Percentiles rank a stretch among this genome's conserved stretches.
phyloP scores from a whole-genome alignment of 2,329 filamentous ascomycete species.

The Colletotrichum brevisporum region DNA sequence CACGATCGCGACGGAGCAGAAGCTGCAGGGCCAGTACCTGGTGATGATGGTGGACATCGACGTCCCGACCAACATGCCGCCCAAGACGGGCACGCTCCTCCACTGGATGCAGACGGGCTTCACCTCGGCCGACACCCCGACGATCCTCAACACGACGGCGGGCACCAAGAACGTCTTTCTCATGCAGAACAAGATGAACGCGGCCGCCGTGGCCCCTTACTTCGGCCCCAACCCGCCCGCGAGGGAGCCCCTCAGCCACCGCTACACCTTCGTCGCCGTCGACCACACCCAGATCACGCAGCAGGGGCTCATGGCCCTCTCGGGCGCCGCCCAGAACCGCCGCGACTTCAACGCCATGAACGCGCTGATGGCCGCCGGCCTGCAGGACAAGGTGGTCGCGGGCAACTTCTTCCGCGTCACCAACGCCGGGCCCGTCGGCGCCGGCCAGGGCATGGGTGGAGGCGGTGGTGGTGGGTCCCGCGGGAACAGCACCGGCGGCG shows the following conservation, averaged over 20 bases:
- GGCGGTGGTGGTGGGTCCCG: constrained; percentile 8
- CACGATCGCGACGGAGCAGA: constrained; percentile 40
- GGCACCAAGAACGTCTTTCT: constrained; percentile 48
- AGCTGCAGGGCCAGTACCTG: constrained; percentile 51
- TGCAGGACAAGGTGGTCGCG: constrained; percentile 51
- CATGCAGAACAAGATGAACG: constrained; percentile 48
- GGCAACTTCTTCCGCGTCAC: constrained; percentile 57
- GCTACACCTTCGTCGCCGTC: constrained; percentile 57
- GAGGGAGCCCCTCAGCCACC: constrained; percentile 53
- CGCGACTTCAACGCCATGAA: constrained; percentile 50
- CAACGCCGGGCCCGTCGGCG: constrained; percentile 47
- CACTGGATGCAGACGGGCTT: constrained; percentile 63
- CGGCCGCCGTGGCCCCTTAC: constrained; percentile 47
- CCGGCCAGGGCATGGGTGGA: constrained; percentile 22
- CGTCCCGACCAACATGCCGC: constrained; percentile 56
- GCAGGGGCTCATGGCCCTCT: constrained; percentile 46
- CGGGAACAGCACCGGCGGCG: constrained; percentile 23
- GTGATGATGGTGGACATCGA: constrained; percentile 61
- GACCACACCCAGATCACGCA: constrained; percentile 51
- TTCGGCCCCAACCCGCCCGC: constrained; percentile 56
- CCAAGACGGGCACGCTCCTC: constrained; percentile 56
- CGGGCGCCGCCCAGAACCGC: constrained; percentile 47
- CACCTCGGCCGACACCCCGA: constrained; percentile 45
- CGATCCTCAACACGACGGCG: constrained; percentile 46
- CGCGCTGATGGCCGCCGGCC: constrained; percentile 49